A percentile compares a stretch with the other conserved stretches of the same genome.
Evolutionary conservation across 331 rosid genomes (phyloP).

Genomic region (Quercus tomentella): DNA sequence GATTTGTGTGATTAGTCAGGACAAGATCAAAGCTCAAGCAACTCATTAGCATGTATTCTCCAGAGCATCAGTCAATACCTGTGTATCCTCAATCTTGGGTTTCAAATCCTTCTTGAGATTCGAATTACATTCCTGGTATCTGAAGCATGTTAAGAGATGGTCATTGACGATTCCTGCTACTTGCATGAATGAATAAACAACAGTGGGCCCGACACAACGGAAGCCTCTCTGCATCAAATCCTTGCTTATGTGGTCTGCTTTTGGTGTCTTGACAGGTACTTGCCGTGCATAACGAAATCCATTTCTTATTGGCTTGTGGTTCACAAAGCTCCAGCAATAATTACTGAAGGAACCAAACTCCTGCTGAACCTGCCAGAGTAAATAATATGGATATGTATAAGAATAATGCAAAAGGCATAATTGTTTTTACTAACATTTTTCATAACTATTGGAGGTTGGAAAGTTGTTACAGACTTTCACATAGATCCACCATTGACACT

Average conservation of each 20-base stretch:
- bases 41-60: conserved; percentile 25
- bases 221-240: conserved; percentile 91
- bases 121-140: conserved; percentile 47
- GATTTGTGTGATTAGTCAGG: conserved; percentile 16
- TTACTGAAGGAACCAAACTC: conserved; percentile 88
- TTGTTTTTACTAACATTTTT: too few species aligned
- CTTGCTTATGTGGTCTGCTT: conserved; percentile 82
- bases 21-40: neutral
- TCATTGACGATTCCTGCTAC: conserved; percentile 80
- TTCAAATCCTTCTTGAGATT: conserved; percentile 27
- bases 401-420: too few species aligned
- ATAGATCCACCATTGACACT: neutral
- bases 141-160: conserved; percentile 69
- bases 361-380: conserved; percentile 47
- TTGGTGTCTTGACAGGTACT: conserved; percentile 85
- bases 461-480: too few species aligned
- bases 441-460: too few species aligned
- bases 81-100: conserved; percentile 27
- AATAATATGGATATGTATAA: neutral
- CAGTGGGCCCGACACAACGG: conserved; percentile 92
- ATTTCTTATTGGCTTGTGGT: conserved; percentile 60
- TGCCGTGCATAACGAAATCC: conserved; percentile 73
- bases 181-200: conserved; percentile 89
- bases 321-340: conserved; percentile 88
- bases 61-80: conserved; percentile 21